phyloP scores from a whole-genome alignment of 2,329 filamentous ascomycete genomes.

The Talaromyces amestolkiae region DNA sequence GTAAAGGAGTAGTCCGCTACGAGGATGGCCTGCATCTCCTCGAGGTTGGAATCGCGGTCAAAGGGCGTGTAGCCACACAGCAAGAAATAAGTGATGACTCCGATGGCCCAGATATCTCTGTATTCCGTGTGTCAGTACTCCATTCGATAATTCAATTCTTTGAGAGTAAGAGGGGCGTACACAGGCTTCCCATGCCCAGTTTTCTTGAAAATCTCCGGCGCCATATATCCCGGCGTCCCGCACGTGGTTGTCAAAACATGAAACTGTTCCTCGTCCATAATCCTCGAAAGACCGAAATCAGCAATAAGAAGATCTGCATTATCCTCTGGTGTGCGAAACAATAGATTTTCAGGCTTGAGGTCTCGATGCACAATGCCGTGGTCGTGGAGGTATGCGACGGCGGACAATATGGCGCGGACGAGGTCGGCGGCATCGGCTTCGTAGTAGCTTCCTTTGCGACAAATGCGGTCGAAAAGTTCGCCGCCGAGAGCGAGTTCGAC shows the following conservation, averaged over 20 bases:
- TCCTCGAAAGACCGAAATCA: slow-evolving; percentile 90
- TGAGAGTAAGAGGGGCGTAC: slow-evolving; percentile 41
- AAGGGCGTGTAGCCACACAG: slow-evolving; percentile 98
- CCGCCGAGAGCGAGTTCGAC: slow-evolving; percentile 94
- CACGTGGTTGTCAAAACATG: slow-evolving; percentile 97
- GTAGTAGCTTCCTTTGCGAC: slow-evolving; percentile 97
- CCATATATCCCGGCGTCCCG: slow-evolving; percentile 98
- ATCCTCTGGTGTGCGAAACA: slow-evolving; percentile 96
- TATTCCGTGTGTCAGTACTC: slow-evolving; percentile 12
- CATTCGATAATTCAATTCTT: not conserved
- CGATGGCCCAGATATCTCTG: slow-evolving; percentile 92
- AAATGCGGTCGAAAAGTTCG: slow-evolving; percentile 97
- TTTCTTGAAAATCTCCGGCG: slow-evolving; percentile 98
- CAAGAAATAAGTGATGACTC: slow-evolving; percentile 97
- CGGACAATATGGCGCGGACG: slow-evolving; percentile 89
- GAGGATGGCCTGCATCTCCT: slow-evolving; percentile 99
- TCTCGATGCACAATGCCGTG: slow-evolving; percentile 98
- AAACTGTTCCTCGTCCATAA: slow-evolving; percentile 99
- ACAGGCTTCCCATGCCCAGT: slow-evolving; percentile 96
- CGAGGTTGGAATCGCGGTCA: slow-evolving; percentile 93
- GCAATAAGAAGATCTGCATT: slow-evolving; percentile 96
- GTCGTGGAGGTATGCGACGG: slow-evolving; percentile 97
- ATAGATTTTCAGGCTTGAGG: slow-evolving; percentile 92
- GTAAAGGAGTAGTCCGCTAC: slow-evolving; percentile 95
- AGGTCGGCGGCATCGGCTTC: slow-evolving; percentile 95